Evolutionary conservation across 23 red algal species (phyloP), one percentile per base, ranked within the genome.

Genomic region (Rhodosorus marinus): DNA sequence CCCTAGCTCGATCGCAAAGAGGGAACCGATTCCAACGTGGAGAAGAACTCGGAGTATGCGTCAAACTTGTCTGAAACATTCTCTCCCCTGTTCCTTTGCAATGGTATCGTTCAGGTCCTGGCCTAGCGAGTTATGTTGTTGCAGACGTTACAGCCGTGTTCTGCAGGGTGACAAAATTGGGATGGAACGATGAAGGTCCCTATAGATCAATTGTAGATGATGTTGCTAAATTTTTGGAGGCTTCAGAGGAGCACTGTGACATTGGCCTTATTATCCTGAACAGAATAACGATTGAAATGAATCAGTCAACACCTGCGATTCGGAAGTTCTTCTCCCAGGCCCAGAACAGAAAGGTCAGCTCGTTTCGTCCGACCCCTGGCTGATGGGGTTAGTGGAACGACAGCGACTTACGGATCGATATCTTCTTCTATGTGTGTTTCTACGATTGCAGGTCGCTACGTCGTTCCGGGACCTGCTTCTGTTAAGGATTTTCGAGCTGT

Each of bases 261-360:
- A 72, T 84, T 26, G 79, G 56, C 2, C 67, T 84, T 11, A 58
- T 65, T 35, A 36, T 84, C 21, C 56, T 84, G 25, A 20, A 62
- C 14, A 30, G 79, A 6, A 33, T 84, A 21, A 69, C 75, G 24
- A 41, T 65, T 5, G 79, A 84, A 34, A 84, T 84, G 79, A 84
- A 84, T 23, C 54, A 56, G 2, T 49, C 53, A 11, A 29, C 58
- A 11, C 31, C 79, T 21, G 58, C 49, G 3, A 32, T 24, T 17
- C 56, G 66, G 29, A 55, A 63, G 14, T 73, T 51, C 20, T 67
- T 84, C 24, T 64, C 79, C 2, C 67, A 84, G 26, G 65, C 66
- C 26, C 79, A 84, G 58, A 47, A 67, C 20, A 59, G 79, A 28
- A 82, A 72, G 57, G n/a, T n/a, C n/a, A n/a, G n/a, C n/a, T n/a